Conservation (phyloP, 371 early-diverging fungal species). For the Capniomyces stellatus region DNA sequence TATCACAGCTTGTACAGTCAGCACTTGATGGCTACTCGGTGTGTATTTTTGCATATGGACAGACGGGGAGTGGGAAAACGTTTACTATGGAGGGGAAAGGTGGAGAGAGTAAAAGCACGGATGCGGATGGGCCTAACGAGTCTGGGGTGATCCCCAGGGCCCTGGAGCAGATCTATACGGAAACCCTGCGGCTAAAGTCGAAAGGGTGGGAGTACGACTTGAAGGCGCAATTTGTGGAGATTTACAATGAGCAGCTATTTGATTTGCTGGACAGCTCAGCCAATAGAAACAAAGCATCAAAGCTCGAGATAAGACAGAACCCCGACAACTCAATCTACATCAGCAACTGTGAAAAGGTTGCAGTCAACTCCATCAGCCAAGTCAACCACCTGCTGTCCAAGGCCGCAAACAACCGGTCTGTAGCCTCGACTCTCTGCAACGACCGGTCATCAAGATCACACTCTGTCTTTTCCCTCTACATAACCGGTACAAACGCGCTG, state of each 20-base stretch:
- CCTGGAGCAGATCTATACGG: slow-evolving; percentile 66
- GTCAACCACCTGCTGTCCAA: slow-evolving; percentile 50
- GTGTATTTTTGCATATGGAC: slow-evolving; percentile 99
- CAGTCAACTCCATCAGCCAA: slow-evolving; percentile 42
- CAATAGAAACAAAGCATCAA: slow-evolving; percentile 18
- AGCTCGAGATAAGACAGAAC: slow-evolving; percentile 68
- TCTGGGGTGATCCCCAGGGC: slow-evolving; percentile 84
- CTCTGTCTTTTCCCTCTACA: slow-evolving; percentile 69
- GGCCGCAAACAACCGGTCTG: slow-evolving; percentile 67
- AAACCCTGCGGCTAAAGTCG: slow-evolving; percentile 42
- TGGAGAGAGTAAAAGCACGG: slow-evolving; percentile 18
- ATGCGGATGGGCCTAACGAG: too few relatives aligned
- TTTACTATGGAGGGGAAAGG: slow-evolving; percentile 58
- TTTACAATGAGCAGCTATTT: slow-evolving; percentile 89
- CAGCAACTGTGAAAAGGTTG: slow-evolving; percentile 46
- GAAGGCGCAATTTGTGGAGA: slow-evolving; percentile 79
- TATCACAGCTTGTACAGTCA: slow-evolving; percentile 86
- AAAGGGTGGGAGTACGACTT: slow-evolving; percentile 81
- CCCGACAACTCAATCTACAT: slow-evolving; percentile 55
- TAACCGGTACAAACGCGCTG: slow-evolving; percentile 50
- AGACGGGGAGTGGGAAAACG: slow-evolving; percentile 97
- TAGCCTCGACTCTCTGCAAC: slow-evolving; percentile 87
- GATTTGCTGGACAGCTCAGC: slow-evolving; percentile 45
- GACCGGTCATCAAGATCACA: slow-evolving; percentile 91
- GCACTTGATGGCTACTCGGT: slow-evolving; percentile 96